These are phyloP conservation scores for Xerocomellus dryophilus DNA, from an alignment of 768 basidiomycete species.

Conservation along the genomic window DNA sequence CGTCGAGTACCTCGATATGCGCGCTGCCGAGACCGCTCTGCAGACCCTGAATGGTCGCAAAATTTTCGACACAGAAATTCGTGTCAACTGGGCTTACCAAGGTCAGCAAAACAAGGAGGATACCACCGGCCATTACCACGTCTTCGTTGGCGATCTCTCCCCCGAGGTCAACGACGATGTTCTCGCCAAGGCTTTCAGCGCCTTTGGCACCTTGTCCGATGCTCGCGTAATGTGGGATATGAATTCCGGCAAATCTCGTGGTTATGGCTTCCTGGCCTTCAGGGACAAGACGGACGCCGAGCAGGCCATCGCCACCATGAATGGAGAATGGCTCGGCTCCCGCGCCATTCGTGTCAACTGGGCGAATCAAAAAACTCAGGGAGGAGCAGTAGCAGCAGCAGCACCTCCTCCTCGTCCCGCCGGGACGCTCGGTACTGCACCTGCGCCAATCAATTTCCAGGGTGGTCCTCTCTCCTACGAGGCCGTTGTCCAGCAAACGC, in stretches of 20 bases:
- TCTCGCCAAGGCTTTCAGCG: slow-evolving; percentile 93
- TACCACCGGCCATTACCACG: slow-evolving; percentile 94
- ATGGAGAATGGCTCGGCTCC: slow-evolving; percentile 98
- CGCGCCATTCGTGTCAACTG: slow-evolving; percentile 99
- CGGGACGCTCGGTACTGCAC: slow-evolving; percentile 57
- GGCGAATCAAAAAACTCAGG: slow-evolving; percentile 99
- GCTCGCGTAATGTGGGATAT: slow-evolving; percentile 99
- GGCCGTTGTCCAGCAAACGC: slow-evolving; percentile 88
- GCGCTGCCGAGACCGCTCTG: slow-evolving; percentile 97
- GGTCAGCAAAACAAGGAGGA: slow-evolving; percentile 99
- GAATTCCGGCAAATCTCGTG: slow-evolving; percentile 98
- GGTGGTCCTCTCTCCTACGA: slow-evolving; percentile 90
- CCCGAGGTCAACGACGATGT: slow-evolving; percentile 99
- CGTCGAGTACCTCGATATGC: slow-evolving; percentile 99
- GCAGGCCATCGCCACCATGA: slow-evolving; percentile 99
- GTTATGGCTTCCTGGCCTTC: slow-evolving; percentile 98
- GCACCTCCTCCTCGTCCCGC: slow-evolving; percentile 40
- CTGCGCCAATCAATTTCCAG: slow-evolving; percentile 88
- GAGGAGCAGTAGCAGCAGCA: slow-evolving; percentile 35
- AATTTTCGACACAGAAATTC: slow-evolving; percentile 99
- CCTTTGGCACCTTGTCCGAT: slow-evolving; percentile 95
- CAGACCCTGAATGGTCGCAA: slow-evolving; percentile 98
- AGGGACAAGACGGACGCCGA: slow-evolving; percentile 99
- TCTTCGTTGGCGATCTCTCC: slow-evolving; percentile 99
- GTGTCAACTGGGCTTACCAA: slow-evolving; percentile 99